These are phyloP conservation scores for Ustilago shanxiensis DNA, from an alignment of 1,284 basidiomycete genomes.

Conservation along the genomic window DNA sequence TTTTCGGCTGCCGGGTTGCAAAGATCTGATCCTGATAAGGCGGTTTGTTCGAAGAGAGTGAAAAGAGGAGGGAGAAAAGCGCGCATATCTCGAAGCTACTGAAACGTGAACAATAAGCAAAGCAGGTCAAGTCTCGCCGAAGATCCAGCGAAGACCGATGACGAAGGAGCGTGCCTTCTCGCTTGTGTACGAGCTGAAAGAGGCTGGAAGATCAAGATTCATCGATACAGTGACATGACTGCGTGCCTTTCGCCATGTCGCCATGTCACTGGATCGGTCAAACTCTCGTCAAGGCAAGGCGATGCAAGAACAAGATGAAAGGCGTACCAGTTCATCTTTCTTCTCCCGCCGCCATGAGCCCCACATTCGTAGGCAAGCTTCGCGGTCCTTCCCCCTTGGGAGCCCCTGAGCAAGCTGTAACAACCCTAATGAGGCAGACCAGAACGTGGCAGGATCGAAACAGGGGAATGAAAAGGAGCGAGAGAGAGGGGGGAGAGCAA, in stretches of 20 bases:
- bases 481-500: neutral
- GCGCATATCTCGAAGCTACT: slow-evolving; percentile 1
- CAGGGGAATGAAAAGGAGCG: neutral
- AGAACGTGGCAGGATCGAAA: neutral
- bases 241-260: neutral
- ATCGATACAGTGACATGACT: neutral
- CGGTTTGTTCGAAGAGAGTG: neutral
- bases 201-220: neutral
- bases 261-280: slow-evolving; percentile 8
- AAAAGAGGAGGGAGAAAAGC: neutral
- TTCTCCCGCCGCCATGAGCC: neutral
- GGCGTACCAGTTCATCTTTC: neutral
- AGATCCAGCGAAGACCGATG: slow-evolving; percentile 28
- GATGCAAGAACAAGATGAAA: slow-evolving; percentile 3
- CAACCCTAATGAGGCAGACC: too few relatives aligned
- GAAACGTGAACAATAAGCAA: slow-evolving; percentile 1
- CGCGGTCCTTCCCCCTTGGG: too few relatives aligned
- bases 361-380: neutral
- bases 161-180: neutral
- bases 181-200: neutral
- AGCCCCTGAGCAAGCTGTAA: too few relatives aligned
- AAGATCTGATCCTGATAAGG: slow-evolving; percentile 14
- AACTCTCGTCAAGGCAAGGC: neutral
- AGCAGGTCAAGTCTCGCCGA: slow-evolving; percentile 24
- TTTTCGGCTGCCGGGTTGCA: neutral